Evolutionary conservation across 345 rosid species (phyloP).

Genomic region (Syzygium grande): DNA sequence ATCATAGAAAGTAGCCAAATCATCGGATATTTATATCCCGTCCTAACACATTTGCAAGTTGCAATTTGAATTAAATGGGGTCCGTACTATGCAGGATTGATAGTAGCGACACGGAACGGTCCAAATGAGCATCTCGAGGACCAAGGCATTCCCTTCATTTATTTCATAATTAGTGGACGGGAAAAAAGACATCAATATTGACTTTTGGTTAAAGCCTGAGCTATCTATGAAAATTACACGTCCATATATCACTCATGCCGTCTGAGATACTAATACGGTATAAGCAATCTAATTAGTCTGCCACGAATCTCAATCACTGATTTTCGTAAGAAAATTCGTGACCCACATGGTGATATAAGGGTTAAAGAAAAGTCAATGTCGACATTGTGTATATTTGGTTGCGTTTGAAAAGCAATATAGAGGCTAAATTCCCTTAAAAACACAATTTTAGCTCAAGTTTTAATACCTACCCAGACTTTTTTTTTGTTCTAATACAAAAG

Average conservation of each 20-base stretch:
- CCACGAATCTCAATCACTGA: not conserved
- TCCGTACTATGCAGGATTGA: not conserved
- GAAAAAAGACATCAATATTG: not conserved
- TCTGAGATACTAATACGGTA: no score
- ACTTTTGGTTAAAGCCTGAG: not conserved
- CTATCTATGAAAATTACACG: not conserved
- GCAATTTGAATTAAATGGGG: not conserved
- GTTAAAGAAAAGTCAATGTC: not conserved
- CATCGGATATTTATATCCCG: not conserved
- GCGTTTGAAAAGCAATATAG: not conserved
- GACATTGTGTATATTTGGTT: not conserved
- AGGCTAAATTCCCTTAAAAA: not conserved
- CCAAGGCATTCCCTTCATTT: not conserved
- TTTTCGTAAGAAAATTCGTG: no score
- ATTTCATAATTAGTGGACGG: not conserved
- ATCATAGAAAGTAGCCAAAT: not conserved
- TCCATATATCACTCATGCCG: no score
- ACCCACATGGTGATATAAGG: not conserved
- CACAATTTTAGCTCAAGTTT: not conserved
- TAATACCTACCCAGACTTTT: not conserved
- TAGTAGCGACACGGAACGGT: not conserved
- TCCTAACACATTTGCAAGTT: no score
- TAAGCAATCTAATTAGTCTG: not conserved
- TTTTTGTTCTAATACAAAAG: not conserved
- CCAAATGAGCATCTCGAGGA: not conserved